phyloP scores from a whole-genome alignment of 2,329 filamentous ascomycete genomes.

The Pyricularia pennisetigena region DNA sequence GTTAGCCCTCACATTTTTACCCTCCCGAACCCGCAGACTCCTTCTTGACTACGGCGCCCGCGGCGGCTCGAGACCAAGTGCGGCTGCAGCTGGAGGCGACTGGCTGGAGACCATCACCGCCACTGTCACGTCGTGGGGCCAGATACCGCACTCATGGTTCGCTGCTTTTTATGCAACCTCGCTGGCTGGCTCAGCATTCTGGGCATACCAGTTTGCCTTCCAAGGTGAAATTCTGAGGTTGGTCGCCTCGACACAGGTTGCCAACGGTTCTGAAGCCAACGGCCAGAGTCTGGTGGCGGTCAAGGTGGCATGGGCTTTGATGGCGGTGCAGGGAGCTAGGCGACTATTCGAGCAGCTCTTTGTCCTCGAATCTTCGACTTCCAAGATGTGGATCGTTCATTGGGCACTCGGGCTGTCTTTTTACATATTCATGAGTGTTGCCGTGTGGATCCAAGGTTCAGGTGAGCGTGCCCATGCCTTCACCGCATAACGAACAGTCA shows the following conservation, averaged over 20 bases:
- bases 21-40: constrained; percentile 29
- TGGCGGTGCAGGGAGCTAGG: constrained; percentile 65
- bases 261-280: constrained; percentile 12
- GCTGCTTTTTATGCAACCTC: constrained; percentile 76
- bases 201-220: constrained; percentile 54
- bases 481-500: background rate
- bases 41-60: constrained; percentile 43
- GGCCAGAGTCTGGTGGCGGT: constrained; percentile 52
- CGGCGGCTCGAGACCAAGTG: constrained; percentile 8
- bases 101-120: constrained; percentile 19
- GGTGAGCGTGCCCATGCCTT: constrained; percentile 34
- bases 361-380: constrained; percentile 56
- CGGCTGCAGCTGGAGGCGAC: constrained; percentile 2
- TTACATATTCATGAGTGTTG: constrained; percentile 63
- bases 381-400: constrained; percentile 77
- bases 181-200: constrained; percentile 60
- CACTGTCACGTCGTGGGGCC: constrained; percentile 25
- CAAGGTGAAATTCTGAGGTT: constrained; percentile 42
- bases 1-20: constrained; percentile 31
- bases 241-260: constrained; percentile 29
- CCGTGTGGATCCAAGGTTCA: constrained; percentile 77
- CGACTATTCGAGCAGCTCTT: constrained; percentile 66
- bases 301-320: constrained; percentile 57
- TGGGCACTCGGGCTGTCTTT: constrained; percentile 72
- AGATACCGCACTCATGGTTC: constrained; percentile 35